Evolutionary conservation across 345 rosid species (phyloP), one percentile per base, ranked within the genome.

Genomic region (Psidium friedrichsthalianum): DNA sequence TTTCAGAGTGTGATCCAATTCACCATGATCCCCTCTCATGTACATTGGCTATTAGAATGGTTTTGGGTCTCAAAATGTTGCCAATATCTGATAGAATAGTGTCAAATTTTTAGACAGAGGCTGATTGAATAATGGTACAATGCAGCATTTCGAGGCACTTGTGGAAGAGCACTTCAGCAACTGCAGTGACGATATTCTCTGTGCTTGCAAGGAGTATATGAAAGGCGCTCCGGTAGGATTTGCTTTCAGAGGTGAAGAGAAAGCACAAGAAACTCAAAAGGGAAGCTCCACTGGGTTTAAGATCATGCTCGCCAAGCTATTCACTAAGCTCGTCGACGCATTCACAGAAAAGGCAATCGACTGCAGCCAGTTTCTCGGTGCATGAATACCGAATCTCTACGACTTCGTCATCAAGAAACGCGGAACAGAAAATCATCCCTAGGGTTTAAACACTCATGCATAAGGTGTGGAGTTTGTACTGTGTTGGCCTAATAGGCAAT

Each of bases 301-400:
- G 91, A 93, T 97, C 90, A 97, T 97, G 98, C 98, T 97, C 6
- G 84, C 92, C 82, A 97, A 97, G 93, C 92, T 97, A 86, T 93
- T 88, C 69, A 94, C 95, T 44, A 96, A 92, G 90, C 98, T 97
- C 11, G 86, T 91, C 52, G 95, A 93, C 76, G 94, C 98, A 78
- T 94, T 97, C 92, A 89, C 94, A 3, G 90, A 88, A 40, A 91
- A 90, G 87, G 99, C 94, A 84, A 91, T 93, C n/a, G 91, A 94
- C 86, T 92, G 96, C 92, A 87, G 90, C 90, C 87, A 90, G 84
- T 92, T 89, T 86, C 55, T 32, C 5, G n/a, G 25, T 12, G 40
- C 82, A 69, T 84, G 47, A 58, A 32, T 24, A 51, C 84, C 21
- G 61, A 52, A 56, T 56, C 58, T 29, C 25, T 82, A 52, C 29